These are phyloP conservation scores for Micromonas commoda DNA, from an alignment of 139 green algal genomes.

Conservation along the genomic window DNA sequence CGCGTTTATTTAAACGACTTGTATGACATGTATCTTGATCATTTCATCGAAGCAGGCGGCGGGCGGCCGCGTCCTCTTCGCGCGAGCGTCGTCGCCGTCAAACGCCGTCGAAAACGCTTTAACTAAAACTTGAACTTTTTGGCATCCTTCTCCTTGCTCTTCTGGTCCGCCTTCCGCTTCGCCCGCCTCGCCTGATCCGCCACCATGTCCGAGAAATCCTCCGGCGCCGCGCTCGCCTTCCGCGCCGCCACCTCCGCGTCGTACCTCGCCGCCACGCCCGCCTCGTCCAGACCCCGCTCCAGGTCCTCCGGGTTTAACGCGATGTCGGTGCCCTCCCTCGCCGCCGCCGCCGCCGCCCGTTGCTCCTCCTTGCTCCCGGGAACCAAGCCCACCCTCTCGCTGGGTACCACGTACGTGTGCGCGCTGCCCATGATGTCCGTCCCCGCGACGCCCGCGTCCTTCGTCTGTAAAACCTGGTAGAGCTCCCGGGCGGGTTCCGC, in stretches of 20 bases:
- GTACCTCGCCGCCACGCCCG: conserved; percentile 25
- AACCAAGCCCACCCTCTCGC: conserved; percentile 5
- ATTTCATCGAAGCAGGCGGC: too few relatives aligned
- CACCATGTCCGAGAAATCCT: conserved; percentile 93
- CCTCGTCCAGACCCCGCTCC: conserved; percentile 51
- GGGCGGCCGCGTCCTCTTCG: too few relatives aligned
- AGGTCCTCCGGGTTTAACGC: conserved; percentile 85
- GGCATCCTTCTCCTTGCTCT: conserved; percentile 45
- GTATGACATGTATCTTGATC: too few relatives aligned
- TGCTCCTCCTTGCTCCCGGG: conserved; percentile 17
- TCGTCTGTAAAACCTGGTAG: conserved; percentile 37
- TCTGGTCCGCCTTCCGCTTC: conserved; percentile 67
- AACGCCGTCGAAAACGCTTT: too few relatives aligned
- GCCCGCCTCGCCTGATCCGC: conserved; percentile 69
- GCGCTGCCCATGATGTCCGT: conserved; percentile 51
- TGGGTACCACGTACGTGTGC: conserved; percentile 84
- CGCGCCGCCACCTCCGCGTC: conserved; percentile 27
- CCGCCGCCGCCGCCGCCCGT: conserved; percentile 3
- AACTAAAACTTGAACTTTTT: conserved; percentile 36
- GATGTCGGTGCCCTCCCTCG: conserved; percentile 72
- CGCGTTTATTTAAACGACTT: too few relatives aligned
- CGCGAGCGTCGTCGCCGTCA: too few relatives aligned
- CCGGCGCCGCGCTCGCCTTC: conserved; percentile 38
- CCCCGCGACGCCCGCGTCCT: conserved; percentile 60
- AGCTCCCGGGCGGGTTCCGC: conserved; percentile 14